Conservation (phyloP, 2,329 filamentous ascomycete genomes). For the Paraphoma chrysanthemicola region DNA sequence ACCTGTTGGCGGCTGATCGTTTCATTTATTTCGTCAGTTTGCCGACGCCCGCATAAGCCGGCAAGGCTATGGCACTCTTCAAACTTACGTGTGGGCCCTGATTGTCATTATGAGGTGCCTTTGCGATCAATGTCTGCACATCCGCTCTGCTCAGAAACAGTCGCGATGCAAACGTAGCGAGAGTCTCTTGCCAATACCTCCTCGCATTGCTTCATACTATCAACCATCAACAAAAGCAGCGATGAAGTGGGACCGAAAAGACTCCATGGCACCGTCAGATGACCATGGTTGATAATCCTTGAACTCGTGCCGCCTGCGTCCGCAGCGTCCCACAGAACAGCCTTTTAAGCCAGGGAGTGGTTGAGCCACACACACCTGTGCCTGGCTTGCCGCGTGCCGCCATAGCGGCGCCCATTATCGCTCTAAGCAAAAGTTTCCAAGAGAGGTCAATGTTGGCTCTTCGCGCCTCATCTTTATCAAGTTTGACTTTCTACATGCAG, state of each 20-base stretch:
- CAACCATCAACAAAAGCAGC: not conserved
- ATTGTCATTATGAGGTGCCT: not conserved
- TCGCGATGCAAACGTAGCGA: no score
- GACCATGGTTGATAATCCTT: conserved; percentile 16
- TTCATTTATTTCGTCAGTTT: conserved; percentile 24
- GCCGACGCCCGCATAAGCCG: conserved; percentile 24
- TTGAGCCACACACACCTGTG: conserved; percentile 7
- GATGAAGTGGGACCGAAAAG: conserved; percentile 6
- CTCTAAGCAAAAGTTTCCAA: not conserved
- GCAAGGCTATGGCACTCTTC: conserved; percentile 11
- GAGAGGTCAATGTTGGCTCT: no score
- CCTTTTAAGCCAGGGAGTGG: conserved; percentile 15
- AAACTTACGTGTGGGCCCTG: not conserved
- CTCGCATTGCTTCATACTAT: not conserved
- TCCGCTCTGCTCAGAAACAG: not conserved
- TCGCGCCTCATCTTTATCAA: no score
- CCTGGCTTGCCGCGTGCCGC: conserved; percentile 5
- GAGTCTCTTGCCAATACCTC: no score
- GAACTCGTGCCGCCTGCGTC: conserved; percentile 3
- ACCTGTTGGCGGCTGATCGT: conserved; percentile 22
- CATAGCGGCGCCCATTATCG: not conserved
- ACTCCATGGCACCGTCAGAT: conserved; percentile 19
- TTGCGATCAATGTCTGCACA: not conserved
- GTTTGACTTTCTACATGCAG: no score
- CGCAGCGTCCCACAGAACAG: conserved; percentile 10